Evolutionary conservation across 2,329 filamentous ascomycete species (phyloP).

Genomic region (Sphaerostilbella broomeana): DNA sequence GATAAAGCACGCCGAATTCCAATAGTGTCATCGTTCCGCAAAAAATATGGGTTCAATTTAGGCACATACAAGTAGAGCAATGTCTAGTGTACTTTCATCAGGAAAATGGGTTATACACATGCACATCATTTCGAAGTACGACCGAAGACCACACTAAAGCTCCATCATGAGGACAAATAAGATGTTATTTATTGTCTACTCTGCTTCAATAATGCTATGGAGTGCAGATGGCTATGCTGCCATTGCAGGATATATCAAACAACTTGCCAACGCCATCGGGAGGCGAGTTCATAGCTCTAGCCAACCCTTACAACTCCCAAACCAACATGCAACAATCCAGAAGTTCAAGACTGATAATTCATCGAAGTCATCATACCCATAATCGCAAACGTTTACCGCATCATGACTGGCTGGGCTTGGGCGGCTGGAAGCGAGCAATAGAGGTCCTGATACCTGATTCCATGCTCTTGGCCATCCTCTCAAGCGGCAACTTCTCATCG

Average conservation of each 20-base stretch:
- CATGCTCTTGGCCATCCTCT: conserved; percentile 43
- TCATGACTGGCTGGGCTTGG: conserved; percentile 16
- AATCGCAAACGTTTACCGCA: background rate
- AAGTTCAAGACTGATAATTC: too few species aligned
- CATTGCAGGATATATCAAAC: too few species aligned
- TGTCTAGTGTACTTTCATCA: too few species aligned
- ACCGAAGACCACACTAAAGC: too few species aligned
- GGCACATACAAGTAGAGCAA: too few species aligned
- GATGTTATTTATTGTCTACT: background rate
- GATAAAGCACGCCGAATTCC: too few species aligned
- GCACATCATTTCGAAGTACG: too few species aligned
- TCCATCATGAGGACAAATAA: background rate
- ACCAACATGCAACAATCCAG: too few species aligned
- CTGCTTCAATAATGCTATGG: background rate
- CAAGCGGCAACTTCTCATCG: conserved; percentile 42
- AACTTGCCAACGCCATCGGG: conserved; percentile 6
- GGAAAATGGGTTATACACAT: too few species aligned
- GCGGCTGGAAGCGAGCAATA: conserved; percentile 33
- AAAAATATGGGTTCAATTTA: too few species aligned
- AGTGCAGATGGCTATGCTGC: too few species aligned
- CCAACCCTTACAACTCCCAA: conserved; percentile 4
- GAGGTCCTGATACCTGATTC: conserved; percentile 42
- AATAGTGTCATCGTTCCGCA: too few species aligned
- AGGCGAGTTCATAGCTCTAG: conserved; percentile 9
- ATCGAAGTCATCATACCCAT: background rate